phyloP scores from a whole-genome alignment of 75 land plant genomes.

The Sequoia sempervirens region DNA sequence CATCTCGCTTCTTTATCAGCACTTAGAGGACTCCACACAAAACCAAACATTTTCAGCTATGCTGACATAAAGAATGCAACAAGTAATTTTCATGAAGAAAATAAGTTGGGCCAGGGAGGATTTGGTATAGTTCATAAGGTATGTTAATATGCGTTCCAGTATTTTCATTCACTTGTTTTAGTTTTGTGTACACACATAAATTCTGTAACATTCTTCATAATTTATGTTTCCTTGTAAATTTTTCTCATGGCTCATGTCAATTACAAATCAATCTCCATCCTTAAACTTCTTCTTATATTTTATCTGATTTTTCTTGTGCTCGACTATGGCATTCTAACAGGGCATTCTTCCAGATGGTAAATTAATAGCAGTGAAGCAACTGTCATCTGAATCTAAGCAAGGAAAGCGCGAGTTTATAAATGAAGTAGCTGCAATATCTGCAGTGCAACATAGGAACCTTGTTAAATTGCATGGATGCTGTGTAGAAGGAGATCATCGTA shows the following conservation, averaged over 20 bases:
- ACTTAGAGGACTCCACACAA: neutral
- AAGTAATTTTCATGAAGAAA: conserved; percentile 28
- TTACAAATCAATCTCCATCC: neutral
- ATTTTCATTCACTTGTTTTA: no score
- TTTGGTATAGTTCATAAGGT: no score
- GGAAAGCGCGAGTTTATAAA: conserved; percentile 18
- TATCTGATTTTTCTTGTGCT: neutral
- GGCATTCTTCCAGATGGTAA: conserved; percentile 13
- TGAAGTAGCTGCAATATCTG: conserved; percentile 17
- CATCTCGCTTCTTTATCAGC: neutral
- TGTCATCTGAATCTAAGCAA: conserved; percentile 12
- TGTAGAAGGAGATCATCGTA: conserved; percentile 9
- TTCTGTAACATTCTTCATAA: neutral
- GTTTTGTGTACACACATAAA: no score
- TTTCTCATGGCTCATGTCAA: neutral
- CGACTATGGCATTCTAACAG: neutral
- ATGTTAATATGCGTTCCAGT: no score
- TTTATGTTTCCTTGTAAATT: neutral
- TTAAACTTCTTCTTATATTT: neutral
- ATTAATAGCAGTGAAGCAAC: conserved; percentile 13
- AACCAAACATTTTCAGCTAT: no score
- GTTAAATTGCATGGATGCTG: conserved; percentile 22
- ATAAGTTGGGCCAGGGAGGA: conserved; percentile 58
- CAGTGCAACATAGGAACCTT: conserved; percentile 20
- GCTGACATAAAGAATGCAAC: conserved; percentile 22